These are phyloP conservation scores for Davidsoniella eucalypti DNA, from an alignment of 2,329 filamentous ascomycete genomes.

Conservation along the genomic window DNA sequence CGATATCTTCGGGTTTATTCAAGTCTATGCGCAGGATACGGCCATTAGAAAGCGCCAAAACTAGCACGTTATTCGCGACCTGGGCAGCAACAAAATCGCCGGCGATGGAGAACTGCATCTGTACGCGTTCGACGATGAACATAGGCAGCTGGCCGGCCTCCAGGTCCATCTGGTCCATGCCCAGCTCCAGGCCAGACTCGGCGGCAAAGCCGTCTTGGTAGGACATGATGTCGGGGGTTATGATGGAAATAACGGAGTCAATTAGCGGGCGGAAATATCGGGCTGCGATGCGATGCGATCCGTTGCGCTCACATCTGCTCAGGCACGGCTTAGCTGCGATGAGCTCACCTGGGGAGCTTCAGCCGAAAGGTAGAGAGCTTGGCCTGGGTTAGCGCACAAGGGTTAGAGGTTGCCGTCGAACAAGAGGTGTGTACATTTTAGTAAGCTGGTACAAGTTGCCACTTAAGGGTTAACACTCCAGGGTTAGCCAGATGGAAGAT, in stretches of 20 bases:
- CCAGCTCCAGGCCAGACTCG: constrained; percentile 39
- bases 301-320: not conserved
- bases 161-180: constrained; percentile 27
- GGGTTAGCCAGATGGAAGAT: too few species aligned
- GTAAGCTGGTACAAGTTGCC: too few species aligned
- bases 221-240: constrained; percentile 36
- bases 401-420: not conserved
- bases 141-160: constrained; percentile 57
- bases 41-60: constrained; percentile 80
- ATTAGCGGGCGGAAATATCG: too few species aligned
- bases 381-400: not conserved
- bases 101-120: constrained; percentile 85
- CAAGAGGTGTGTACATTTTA: too few species aligned
- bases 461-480: too few species aligned
- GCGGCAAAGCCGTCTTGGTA: constrained; percentile 59
- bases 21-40: constrained; percentile 88
- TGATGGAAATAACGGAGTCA: too few species aligned
- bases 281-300: not conserved
- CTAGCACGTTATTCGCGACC: constrained; percentile 91
- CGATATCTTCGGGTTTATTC: constrained; percentile 86
- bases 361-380: too few species aligned
- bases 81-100: constrained; percentile 93
- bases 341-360: too few species aligned
- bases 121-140: constrained; percentile 84
- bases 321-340: too few species aligned